Base-by-base conservation (phyloP, 2,329 filamentous ascomycete species). In the Colletotrichum navitas region DNA sequence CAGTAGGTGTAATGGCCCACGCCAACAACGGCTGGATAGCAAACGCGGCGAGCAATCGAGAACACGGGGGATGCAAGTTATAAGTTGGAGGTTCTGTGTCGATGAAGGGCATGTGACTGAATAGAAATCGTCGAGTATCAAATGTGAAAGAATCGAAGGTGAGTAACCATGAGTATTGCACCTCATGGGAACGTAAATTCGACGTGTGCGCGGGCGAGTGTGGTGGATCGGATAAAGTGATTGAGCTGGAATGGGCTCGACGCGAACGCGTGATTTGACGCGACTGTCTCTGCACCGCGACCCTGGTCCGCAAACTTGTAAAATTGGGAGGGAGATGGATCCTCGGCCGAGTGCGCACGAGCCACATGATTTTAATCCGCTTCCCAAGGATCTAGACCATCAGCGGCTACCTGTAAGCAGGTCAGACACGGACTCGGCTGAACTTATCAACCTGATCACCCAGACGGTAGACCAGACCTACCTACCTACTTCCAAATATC, bases 291-390 rank as follows among this genome's bases (percentile, higher is more conserved):
- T 63, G 47, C 36, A 51, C 47, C 45, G 49, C 47, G 60, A 26
- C 32, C 32, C 60, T 52, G 47, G 14, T 39, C 47, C 21, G 60
- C 32, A 36, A 62, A 49, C 39, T 52, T 49, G 24, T 16, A 21
- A 16, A 41, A 41, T 41, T 36, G 11, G 26, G 16, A 16, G 29
- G 43, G 36, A 24, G 41, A 43, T 45, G 55, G 34, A 55, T 11
- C 56, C 5, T 65, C 66, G 61, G 66, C 61, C 61, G 52, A 68
- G 36, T 59, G 66, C 66, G 66, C 66, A 69, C 66, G 43, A 52
- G 41, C 36, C 61, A 65, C 2, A 5, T 14, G n/a, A 21, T 65
- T 65, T n/a, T n/a, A 29, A n/a, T 26, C 24, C 8, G n/a, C n/a
- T 39, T 56, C 18, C 18, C 3, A 21, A 34, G 32, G 21, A 16